Evolutionary conservation across 257 asterid species (phyloP).

Genomic region (Solanum chmielewskii): DNA sequence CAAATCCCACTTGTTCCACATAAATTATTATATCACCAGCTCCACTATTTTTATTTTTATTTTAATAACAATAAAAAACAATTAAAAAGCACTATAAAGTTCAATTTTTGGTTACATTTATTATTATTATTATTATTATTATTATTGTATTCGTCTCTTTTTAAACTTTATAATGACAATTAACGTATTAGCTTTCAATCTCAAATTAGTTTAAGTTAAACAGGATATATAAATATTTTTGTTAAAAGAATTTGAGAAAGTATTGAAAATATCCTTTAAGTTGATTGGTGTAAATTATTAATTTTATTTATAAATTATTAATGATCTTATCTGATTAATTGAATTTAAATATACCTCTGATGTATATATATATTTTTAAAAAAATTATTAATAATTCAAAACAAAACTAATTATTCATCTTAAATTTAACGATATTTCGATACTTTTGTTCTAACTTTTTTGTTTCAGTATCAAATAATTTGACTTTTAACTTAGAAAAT

Average conservation of each 20-base stretch:
- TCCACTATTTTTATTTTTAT: background rate
- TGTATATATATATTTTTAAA: too few species aligned
- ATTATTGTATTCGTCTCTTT: background rate
- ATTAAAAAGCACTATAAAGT: background rate
- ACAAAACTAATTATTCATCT: too few species aligned
- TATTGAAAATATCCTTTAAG: too few species aligned
- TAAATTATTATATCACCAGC: background rate
- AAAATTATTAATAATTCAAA: too few species aligned
- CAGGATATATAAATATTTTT: background rate
- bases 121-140: background rate
- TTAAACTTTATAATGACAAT: background rate
- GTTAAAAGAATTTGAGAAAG: background rate
- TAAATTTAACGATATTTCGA: too few species aligned
- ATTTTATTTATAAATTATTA: accelerated
- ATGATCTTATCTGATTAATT: too few species aligned
- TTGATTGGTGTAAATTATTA: too few species aligned
- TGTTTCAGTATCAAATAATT: background rate
- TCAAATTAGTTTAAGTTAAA: background rate
- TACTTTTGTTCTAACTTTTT: background rate
- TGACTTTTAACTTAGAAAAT: background rate
- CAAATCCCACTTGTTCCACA: background rate
- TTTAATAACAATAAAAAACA: background rate
- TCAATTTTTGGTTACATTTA: background rate
- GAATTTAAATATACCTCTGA: too few species aligned
- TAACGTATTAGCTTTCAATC: background rate